Percentiles rank a stretch among this genome's conserved stretches.
Evolutionary conservation across 2,329 filamentous ascomycete genomes (phyloP).

Genomic region (Aspergillus ochraceoroseus): DNA sequence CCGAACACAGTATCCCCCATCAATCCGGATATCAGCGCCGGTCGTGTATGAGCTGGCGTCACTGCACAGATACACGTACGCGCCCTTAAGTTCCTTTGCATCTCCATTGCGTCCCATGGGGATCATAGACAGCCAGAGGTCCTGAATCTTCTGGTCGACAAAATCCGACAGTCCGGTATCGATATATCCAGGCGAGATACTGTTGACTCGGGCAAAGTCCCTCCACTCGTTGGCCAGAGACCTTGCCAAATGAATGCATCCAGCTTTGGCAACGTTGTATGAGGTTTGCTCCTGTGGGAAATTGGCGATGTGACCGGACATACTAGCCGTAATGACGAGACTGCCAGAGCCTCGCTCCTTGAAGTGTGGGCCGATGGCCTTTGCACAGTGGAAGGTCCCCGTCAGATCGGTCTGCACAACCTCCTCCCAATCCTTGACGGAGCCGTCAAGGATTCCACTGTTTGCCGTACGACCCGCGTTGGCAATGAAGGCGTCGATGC

Average conservation of each 20-base stretch:
- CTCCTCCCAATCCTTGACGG: slow-evolving; percentile 66
- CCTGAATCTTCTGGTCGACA: slow-evolving; percentile 54
- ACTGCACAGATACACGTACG: slow-evolving; percentile 48
- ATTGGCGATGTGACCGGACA: slow-evolving; percentile 53
- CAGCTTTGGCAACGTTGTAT: slow-evolving; percentile 64
- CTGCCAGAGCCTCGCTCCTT: slow-evolving; percentile 60
- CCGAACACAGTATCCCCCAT: slow-evolving; percentile 48
- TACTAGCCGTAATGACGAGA: slow-evolving; percentile 63
- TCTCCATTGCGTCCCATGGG: slow-evolving; percentile 58
- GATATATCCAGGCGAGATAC: slow-evolving; percentile 64
- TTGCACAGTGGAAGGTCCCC: slow-evolving; percentile 79
- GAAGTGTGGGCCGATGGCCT: slow-evolving; percentile 79
- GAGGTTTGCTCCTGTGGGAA: slow-evolving; percentile 61
- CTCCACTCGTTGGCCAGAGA: slow-evolving; percentile 66
- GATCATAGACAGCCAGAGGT: slow-evolving; percentile 58
- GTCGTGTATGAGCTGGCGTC: slow-evolving; percentile 50
- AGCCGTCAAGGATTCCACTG: slow-evolving; percentile 63
- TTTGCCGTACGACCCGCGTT: slow-evolving; percentile 68
- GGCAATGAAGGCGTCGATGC: slow-evolving; percentile 63
- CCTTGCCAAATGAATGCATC: slow-evolving; percentile 59
- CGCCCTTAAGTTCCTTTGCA: slow-evolving; percentile 62
- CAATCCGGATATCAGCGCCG: slow-evolving; percentile 46
- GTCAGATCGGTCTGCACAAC: slow-evolving; percentile 83
- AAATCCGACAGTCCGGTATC: slow-evolving; percentile 64
- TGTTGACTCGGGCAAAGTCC: slow-evolving; percentile 64